A percentile compares a stretch with the other conserved stretches of the same genome.
Conservation (phyloP, 1,139 yeast genomes). For the Hyphopichia khmerensis region DNA sequence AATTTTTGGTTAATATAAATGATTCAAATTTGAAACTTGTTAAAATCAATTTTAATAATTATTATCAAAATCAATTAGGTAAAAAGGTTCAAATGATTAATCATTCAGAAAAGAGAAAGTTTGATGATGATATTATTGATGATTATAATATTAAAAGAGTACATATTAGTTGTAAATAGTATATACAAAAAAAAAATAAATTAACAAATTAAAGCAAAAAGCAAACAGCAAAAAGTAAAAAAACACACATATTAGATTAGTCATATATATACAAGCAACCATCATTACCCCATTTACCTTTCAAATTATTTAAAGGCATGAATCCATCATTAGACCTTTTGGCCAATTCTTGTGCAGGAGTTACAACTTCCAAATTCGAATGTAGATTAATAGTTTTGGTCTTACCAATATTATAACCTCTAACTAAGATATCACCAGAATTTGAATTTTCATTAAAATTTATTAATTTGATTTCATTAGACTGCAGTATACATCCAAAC, state of each 20-base stretch:
- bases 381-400: constrained; percentile 26
- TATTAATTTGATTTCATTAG: constrained; percentile 48
- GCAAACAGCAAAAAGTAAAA: background rate
- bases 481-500: constrained; percentile 51
- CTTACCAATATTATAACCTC: constrained; percentile 71
- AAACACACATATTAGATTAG: background rate
- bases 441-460: constrained; percentile 25
- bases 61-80: constrained; percentile 35
- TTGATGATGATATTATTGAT: background rate
- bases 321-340: constrained; percentile 51
- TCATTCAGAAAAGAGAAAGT: background rate
- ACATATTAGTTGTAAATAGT: constrained; percentile 13
- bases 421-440: constrained; percentile 53
- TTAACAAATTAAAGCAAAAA: background rate
- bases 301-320: constrained; percentile 51
- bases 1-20: constrained; percentile 24
- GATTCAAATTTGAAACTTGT: constrained; percentile 17
- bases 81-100: constrained; percentile 21
- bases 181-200: background rate
- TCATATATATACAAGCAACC: constrained; percentile 60
- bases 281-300: constrained; percentile 67
- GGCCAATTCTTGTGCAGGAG: constrained; percentile 13
- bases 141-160: constrained; percentile 6
- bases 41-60: constrained; percentile 28
- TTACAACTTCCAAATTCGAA: constrained; percentile 15